Base-by-base conservation (phyloP, 352 stramenopile genomes). In the Elongisporangium prolatum region DNA sequence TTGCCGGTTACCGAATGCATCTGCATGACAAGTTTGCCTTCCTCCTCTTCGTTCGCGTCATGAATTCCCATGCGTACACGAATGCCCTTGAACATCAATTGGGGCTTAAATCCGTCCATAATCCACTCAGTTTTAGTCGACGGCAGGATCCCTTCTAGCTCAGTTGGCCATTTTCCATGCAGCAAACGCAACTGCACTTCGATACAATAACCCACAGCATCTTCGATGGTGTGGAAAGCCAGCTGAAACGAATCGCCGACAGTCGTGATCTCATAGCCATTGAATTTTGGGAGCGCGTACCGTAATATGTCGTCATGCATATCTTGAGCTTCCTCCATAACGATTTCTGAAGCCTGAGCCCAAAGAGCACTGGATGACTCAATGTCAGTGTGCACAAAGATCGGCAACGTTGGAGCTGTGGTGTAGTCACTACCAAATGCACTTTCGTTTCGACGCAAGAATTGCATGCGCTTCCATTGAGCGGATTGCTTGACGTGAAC, bases 301-400 rank as follows among this genome's bases (percentile, higher is more conserved):
- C 81, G 79, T 38, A 91, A 50, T 24, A 91, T 40, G 62, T 88
- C 72, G 21, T 91, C 82, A 48, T 91, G 82, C 2, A 89, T 55
- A 34, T 82, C 72, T 50, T 85, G 74, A 1, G 79, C 79, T 5
- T 65, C 68, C 34, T 87, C 72, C n/a, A 92, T 88, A 2, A 88
- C 65, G 17, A 68, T 52, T 49, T 82, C 67, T 1, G 71, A 72
- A 0, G 69, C 74, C 16, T 73, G 66, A 0, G 71, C 80, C 84
- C 84, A 93, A 22, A 93, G 28, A 3, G 77, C 77, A 60, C 81
- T 93, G 5, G 79, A 89, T 3, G 74, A 75, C 54, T 93, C 84
- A 54, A 93, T 93, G 38, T 93, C 84, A 1, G 84, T 93, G 25
- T 80, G 79, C 22, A 93, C 81, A 51, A 93, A 93, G 20, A 91